These are phyloP conservation scores for Podaxis rugospora DNA, from an alignment of 768 basidiomycete species.

Conservation along the genomic window DNA sequence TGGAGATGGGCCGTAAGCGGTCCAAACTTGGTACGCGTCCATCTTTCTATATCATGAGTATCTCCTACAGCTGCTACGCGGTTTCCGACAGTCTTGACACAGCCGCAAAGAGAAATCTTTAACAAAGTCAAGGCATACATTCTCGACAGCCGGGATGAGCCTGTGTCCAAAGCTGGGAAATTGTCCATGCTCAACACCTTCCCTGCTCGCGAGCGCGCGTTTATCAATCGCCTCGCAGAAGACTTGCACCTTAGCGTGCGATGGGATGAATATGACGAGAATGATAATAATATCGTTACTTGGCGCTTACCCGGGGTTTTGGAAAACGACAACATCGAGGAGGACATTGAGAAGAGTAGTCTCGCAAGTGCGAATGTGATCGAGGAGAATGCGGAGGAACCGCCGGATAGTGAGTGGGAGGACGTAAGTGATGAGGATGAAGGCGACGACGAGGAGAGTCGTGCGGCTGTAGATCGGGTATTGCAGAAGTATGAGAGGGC, in stretches of 20 bases:
- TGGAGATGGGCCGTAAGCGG: slow-evolving; percentile 57
- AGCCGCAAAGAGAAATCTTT: slow-evolving; percentile 72
- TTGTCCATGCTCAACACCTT: slow-evolving; percentile 76
- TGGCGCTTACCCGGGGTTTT: slow-evolving; percentile 51
- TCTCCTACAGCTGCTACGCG: slow-evolving; percentile 15
- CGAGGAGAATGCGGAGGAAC: slow-evolving; percentile 28
- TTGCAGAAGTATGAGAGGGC: slow-evolving; percentile 87
- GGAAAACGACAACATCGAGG: slow-evolving; percentile 31
- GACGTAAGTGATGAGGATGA: slow-evolving; percentile 49
- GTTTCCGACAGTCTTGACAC: slow-evolving; percentile 53
- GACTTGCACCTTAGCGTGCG: slow-evolving; percentile 73
- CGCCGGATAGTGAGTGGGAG: slow-evolving; percentile 43
- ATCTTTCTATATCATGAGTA: not conserved
- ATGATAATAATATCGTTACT: slow-evolving; percentile 74
- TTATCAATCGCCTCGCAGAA: slow-evolving; percentile 70
- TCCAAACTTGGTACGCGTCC: slow-evolving; percentile 60
- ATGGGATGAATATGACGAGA: slow-evolving; percentile 94
- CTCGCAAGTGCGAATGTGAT: slow-evolving; percentile 21
- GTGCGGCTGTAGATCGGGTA: slow-evolving; percentile 74
- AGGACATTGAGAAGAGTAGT: slow-evolving; percentile 18
- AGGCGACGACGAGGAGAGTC: slow-evolving; percentile 70
- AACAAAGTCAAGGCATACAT: slow-evolving; percentile 78
- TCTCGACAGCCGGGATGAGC: slow-evolving; percentile 32
- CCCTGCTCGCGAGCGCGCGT: slow-evolving; percentile 74
- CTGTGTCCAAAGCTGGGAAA: slow-evolving; percentile 32